A percentile compares a stretch with the other conserved stretches of the same genome.
Evolutionary conservation across 768 basidiomycete species (phyloP).

Genomic region (Lactifluus subvellereus): DNA sequence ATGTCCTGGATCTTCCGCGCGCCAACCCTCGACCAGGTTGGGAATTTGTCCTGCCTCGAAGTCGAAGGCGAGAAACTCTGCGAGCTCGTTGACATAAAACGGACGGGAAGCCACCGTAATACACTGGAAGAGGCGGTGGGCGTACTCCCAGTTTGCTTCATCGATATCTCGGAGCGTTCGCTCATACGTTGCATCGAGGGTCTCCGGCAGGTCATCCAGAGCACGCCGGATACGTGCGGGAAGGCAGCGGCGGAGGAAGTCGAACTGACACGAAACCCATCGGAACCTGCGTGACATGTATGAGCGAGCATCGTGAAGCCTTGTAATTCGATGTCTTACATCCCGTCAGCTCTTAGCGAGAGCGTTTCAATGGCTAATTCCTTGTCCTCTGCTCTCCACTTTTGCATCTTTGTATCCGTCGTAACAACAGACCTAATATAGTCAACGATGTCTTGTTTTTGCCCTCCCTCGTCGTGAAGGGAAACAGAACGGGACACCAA

Average conservation of each 20-base stretch:
- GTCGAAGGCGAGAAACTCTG: background rate
- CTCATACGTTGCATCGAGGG: constrained; percentile 2
- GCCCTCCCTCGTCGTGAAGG: background rate
- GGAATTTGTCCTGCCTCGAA: background rate
- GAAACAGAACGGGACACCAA: background rate
- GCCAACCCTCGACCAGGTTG: background rate
- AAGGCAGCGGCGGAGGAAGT: background rate
- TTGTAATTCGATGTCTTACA: background rate
- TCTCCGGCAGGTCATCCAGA: background rate
- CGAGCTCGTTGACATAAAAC: constrained; percentile 3
- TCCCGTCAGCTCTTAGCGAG: background rate
- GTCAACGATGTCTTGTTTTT: background rate
- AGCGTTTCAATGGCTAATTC: background rate
- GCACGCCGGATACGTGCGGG: background rate
- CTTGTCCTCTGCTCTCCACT: background rate
- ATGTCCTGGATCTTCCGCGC: background rate
- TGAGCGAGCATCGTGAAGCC: background rate
- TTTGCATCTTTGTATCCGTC: background rate
- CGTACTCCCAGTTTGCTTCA: background rate
- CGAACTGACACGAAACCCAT: constrained; percentile 4
- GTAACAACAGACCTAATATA: background rate
- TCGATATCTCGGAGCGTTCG: background rate
- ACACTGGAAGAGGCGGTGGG: constrained; percentile 9
- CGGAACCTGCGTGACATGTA: background rate
- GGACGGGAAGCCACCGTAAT: background rate